Evolutionary conservation across 2,329 filamentous ascomycete genomes (phyloP).

Genomic region (Ophiostoma sp.): DNA sequence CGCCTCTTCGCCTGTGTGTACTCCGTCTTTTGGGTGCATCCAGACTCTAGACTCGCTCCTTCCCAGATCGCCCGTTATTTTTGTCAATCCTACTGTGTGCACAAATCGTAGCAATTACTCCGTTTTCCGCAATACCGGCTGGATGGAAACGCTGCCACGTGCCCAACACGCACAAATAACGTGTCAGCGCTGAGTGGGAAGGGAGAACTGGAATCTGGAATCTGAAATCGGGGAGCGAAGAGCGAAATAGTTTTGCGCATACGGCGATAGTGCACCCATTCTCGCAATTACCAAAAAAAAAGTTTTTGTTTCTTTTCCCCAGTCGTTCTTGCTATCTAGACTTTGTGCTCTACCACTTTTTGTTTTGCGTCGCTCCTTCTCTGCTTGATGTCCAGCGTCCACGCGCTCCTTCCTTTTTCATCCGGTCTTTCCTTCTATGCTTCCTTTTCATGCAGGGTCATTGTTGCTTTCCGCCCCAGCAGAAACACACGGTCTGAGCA

Average conservation of each 20-base stretch:
- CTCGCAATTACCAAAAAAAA: background rate
- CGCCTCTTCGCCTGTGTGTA: background rate
- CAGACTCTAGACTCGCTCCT: background rate
- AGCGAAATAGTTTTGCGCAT: background rate
- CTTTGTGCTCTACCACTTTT: background rate
- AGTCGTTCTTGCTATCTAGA: background rate
- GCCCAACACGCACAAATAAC: constrained; percentile 19
- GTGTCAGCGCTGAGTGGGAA: background rate
- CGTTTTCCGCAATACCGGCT: background rate
- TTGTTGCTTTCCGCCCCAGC: background rate
- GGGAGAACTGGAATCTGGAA: background rate
- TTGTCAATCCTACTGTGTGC: constrained; percentile 4
- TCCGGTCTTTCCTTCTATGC: background rate
- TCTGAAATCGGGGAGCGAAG: background rate
- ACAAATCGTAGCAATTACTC: background rate
- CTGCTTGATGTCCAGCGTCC: background rate
- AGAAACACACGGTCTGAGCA: constrained; percentile 10
- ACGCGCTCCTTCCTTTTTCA: background rate
- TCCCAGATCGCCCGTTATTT: background rate
- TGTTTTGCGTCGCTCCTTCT: background rate
- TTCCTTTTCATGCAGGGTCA: background rate
- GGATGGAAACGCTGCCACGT: constrained; percentile 24
- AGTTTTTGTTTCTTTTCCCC: background rate
- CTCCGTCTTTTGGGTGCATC: background rate
- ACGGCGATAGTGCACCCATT: background rate